Evolutionary conservation across 2,329 filamentous ascomycete species (phyloP), one percentile per base, ranked within the genome.

Genomic region (Phoma sp.): DNA sequence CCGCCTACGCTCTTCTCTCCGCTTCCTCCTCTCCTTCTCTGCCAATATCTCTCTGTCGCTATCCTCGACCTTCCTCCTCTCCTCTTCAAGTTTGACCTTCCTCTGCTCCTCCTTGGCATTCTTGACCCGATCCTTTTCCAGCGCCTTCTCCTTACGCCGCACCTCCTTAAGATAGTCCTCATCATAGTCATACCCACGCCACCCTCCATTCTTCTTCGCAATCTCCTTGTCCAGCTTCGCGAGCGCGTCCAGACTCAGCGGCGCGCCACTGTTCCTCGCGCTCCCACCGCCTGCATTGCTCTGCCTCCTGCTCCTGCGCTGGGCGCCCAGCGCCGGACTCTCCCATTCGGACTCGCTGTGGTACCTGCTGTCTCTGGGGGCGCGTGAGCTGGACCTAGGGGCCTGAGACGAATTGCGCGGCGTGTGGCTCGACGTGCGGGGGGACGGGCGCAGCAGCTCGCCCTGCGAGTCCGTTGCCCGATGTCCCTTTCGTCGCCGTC

Each of bases 141-240:
- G 56, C 43, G 50, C 58, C 48, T 66, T 65, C 59, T 75, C 72
- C 55, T 74, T 74, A 50, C 63, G 57, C 51, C 71, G 58, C 23
- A 77, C 71, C 52, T 75, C 70, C 40, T 64, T 70, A 27, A 76
- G 48, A 50, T 76, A 76, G 25, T 72, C 66, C 25, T 72, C 71
- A 49, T 76, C 74, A 43, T 75, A 76, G 57, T 77, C 75, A 48
- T 77, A 75, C 8, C 72, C 70, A 22, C 69, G 69, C 73, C 76
- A 79, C 10, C 62, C 64, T 3, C 77, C 77, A 1, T 65, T 61
- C 53, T 78, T 79, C 58, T 84, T 82, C 24, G 82, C 79, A 72
- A 90, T 87, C 48, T 83, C 76, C 44, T 84, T 80, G 63, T 91
- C 83, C 41, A 93, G 74, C 66, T 86, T 84, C 10, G 86, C 87